Conservation (phyloP, 352 stramenopile species). For the Phytopythium ostracodes region DNA sequence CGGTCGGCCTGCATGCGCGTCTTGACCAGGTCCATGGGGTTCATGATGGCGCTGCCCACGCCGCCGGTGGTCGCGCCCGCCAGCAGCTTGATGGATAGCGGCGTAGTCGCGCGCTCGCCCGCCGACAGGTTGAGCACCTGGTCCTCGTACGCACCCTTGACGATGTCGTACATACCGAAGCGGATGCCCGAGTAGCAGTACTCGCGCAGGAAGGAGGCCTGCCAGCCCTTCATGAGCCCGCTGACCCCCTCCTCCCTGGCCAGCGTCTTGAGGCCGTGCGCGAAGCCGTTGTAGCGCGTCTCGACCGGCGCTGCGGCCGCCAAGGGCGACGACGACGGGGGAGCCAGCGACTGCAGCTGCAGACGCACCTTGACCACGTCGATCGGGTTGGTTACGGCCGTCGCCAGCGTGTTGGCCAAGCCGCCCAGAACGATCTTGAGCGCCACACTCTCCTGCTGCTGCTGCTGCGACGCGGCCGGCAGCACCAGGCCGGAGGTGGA, state of each 20-base stretch:
- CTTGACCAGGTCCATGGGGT: constrained; percentile 78
- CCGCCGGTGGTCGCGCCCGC: constrained; percentile 55
- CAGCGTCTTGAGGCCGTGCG: constrained; percentile 53
- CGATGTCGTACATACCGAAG: constrained; percentile 74
- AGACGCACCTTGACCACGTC: too few relatives aligned
- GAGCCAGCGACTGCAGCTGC: too few relatives aligned
- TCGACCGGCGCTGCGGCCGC: constrained; percentile 3
- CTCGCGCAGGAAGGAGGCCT: constrained; percentile 60
- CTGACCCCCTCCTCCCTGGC: constrained; percentile 48
- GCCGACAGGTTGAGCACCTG: constrained; percentile 37
- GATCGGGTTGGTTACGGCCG: too few relatives aligned
- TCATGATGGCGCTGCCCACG: constrained; percentile 64
- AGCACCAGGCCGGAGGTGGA: too few relatives aligned
- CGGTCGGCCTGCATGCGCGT: constrained; percentile 76
- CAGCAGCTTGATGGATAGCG: constrained; percentile 66
- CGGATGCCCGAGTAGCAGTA: constrained; percentile 76
- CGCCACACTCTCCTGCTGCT: too few relatives aligned
- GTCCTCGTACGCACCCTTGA: constrained; percentile 71
- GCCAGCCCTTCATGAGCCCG: constrained; percentile 54
- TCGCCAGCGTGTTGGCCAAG: too few relatives aligned
- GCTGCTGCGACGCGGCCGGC: too few relatives aligned
- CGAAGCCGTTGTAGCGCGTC: constrained; percentile 56
- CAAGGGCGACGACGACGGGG: too few relatives aligned
- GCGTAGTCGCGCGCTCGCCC: constrained; percentile 25
- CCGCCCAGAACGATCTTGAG: too few relatives aligned